Evolutionary conservation across 495 filamentous ascomycete genomes (phyloP), one percentile per base, ranked within the genome.

Genomic region (Penicillium atrosanguineum): DNA sequence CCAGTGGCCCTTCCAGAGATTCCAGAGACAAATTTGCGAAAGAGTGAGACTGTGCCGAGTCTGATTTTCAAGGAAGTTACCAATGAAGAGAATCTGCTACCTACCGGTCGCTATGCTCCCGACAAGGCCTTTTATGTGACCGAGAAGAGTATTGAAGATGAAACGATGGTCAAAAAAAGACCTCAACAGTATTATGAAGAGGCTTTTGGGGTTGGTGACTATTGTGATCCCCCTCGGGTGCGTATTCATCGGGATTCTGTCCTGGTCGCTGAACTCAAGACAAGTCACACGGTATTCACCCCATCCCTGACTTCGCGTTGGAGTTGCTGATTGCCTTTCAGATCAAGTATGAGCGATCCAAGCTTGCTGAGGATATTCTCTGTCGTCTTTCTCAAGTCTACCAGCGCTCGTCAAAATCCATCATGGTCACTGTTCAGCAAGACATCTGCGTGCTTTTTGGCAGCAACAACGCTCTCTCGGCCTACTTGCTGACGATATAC

Each of bases 401-500:
- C 63, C 82, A 87, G 37, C 79, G 86, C 23, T 81, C 88, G 2
- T 83, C 89, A 25, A 79, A 83, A 1, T 85, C 79, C 12, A 86
- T 95, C 40, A 77, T 88, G 60, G 79, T 96, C 26, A 85, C 79
- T 1, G 62, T 96, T 14, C 78, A 86, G 23, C 87, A 92, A 52
- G 83, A 87, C n/a, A 76, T 79, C n/a, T 88, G 83, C 60, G 77
- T 96, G 62, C 67, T 88, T 37, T 87, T 91, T 54, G 89, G 83
- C 4, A 87, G 83, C 5, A 87, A 82, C 37, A 81, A 81, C 21
- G 85, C 87, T 46, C 83, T 88, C n/a, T 87, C 87, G 3, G 87
- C 89, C 15, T 97, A 95, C 59, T 77, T 86, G 41, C 70, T 96
- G 57, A 89, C 88, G 48, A 82, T 97, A 36, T 86, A 78, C 48